Conservation (phyloP, 495 filamentous ascomycete species). For the Penicillium paxilli region DNA sequence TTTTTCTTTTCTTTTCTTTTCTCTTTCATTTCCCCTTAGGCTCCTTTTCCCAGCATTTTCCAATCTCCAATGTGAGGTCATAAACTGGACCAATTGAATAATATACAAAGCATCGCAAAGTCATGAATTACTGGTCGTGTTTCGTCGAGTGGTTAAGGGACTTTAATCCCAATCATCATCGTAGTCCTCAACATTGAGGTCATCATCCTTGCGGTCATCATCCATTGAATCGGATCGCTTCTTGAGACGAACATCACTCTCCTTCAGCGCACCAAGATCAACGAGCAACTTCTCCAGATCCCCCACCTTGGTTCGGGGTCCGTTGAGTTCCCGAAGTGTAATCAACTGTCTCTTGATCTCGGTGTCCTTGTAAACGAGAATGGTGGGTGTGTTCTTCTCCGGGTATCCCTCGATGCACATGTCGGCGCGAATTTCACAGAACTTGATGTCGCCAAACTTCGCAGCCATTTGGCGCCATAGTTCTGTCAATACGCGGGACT, state of each 20-base stretch:
- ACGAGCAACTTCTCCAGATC: constrained; percentile 77
- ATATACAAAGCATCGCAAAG: constrained; percentile 20
- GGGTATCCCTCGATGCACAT: constrained; percentile 97
- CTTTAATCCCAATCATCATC: constrained; percentile 80
- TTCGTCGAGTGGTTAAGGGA: background rate
- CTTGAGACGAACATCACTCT: constrained; percentile 75
- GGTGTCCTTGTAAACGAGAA: constrained; percentile 86
- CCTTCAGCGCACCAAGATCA: constrained; percentile 72
- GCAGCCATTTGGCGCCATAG: constrained; percentile 83
- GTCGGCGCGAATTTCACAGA: constrained; percentile 90
- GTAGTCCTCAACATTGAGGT: constrained; percentile 53
- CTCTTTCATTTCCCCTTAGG: constrained; percentile 5
- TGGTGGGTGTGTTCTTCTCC: constrained; percentile 90
- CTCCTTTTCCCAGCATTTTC: too few species aligned
- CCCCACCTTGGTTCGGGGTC: constrained; percentile 64
- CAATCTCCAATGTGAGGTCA: background rate
- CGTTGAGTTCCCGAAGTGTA: constrained; percentile 76
- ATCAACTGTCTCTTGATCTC: constrained; percentile 89
- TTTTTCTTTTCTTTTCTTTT: constrained; percentile 2
- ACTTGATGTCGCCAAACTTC: constrained; percentile 92
- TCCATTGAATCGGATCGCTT: constrained; percentile 61
- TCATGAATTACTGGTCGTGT: constrained; percentile 15
- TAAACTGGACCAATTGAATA: constrained; percentile 12
- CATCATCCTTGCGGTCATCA: constrained; percentile 47
- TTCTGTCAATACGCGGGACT: constrained; percentile 78